Evolutionary conservation across 345 rosid species (phyloP), one percentile per base, ranked within the genome.

Genomic region (Trapa bicornis): DNA sequence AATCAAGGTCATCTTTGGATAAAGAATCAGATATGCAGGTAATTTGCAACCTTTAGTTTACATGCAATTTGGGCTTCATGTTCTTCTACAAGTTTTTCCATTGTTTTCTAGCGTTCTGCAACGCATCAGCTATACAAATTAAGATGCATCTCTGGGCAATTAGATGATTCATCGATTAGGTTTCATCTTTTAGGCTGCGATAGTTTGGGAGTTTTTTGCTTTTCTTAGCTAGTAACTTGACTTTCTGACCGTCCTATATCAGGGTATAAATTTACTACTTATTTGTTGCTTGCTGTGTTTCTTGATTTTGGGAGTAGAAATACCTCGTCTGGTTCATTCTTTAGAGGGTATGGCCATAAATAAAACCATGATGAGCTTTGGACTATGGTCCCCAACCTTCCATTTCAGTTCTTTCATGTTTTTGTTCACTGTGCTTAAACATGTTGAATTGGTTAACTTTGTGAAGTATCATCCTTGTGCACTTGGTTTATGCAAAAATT

Each of bases 1-100:
- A 82, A 61, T 87, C 96, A 1, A 71, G 83, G 45, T 85, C 91
- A 5, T 84, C 70, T 48, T 83, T 92, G 9, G 94, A 89, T 80
- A 87, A 83, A 74, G 85, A 78, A 63, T 84, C 88, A 47, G 89
- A 85, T 80, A 86, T 80, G 61, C 98, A 93, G 83, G 97, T 85
- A 65, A 74, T 79, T 72, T 42, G 41, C 37, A 54, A 4, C 38
- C 37, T 58, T 4, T 41, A 32, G 15, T 11, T 58, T 12, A 58
- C 38, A 58, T 58, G 63, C 16, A 35, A 2, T 35, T 11, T 33
- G 38, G 14, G 38, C 12, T 58, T 58, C 11, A 54, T 22, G 37
- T 32, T 58, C 37, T 58, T 58, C 63, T 33, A 32, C 13, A 9
- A 8, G 15, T 32, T 29, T 10, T 58, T 15, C 63, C 12, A 35